These are phyloP conservation scores for Yamadazyma tumulicola DNA, from an alignment of 805 yeast genomes.

Conservation along the genomic window DNA sequence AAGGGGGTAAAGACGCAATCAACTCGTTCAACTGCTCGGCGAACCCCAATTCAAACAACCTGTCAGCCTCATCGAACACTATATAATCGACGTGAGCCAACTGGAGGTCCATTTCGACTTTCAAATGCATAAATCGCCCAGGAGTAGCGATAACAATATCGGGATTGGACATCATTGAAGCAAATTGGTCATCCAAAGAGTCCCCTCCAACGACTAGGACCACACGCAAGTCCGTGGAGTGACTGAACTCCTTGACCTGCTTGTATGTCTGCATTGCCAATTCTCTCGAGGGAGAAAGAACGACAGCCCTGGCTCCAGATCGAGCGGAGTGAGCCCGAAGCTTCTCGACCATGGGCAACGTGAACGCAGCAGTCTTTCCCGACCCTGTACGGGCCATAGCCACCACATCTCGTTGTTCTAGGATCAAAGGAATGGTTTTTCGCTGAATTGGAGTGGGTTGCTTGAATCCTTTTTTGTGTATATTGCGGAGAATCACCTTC, in stretches of 20 bases:
- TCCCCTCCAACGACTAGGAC: slow-evolving; percentile 95
- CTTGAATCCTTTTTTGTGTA: slow-evolving; percentile 79
- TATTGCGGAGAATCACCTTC: slow-evolving; percentile 62
- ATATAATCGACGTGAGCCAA: slow-evolving; percentile 81
- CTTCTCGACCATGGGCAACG: slow-evolving; percentile 83
- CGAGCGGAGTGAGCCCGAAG: slow-evolving; percentile 80
- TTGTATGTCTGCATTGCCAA: slow-evolving; percentile 89
- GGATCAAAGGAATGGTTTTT: slow-evolving; percentile 85
- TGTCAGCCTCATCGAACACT: slow-evolving; percentile 96
- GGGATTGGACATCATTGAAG: slow-evolving; percentile 89
- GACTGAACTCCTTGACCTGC: slow-evolving; percentile 83
- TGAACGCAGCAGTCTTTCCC: slow-evolving; percentile 97
- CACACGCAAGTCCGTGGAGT: slow-evolving; percentile 78
- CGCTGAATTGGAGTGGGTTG: slow-evolving; percentile 98
- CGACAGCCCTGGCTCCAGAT: slow-evolving; percentile 84
- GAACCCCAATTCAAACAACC: slow-evolving; percentile 95
- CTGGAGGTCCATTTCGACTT: slow-evolving; percentile 91
- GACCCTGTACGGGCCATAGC: slow-evolving; percentile 99
- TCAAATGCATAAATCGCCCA: slow-evolving; percentile 92
- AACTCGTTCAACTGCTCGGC: slow-evolving; percentile 90
- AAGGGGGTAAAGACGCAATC: slow-evolving; percentile 74
- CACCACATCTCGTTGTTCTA: slow-evolving; percentile 88
- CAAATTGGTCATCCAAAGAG: slow-evolving; percentile 93
- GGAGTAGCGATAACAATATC: slow-evolving; percentile 96
- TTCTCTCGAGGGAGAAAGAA: slow-evolving; percentile 94